Base-by-base conservation (phyloP, 1,139 yeast species). In the Kodamaea anthophila region DNA sequence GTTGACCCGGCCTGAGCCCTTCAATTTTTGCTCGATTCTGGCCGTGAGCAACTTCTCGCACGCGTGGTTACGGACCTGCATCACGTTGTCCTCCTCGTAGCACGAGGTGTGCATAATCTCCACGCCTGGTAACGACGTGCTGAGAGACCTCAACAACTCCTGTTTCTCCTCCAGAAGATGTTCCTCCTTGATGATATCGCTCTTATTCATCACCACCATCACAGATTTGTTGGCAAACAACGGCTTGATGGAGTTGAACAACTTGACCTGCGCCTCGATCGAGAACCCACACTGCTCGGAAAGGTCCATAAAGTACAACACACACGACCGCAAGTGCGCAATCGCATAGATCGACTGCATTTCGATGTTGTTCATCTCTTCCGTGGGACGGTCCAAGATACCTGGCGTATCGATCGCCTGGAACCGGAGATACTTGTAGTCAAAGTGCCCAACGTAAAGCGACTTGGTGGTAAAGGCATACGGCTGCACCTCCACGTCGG, bases 341-440 rank as follows among this genome's bases (percentile, higher is more conserved):
- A 91, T 86, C 38, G 98, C 98, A 53, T 93, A 91, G 52, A 91
- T 88, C 34, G 95, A 82, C 67, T 91, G 99, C 98, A 91, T 91
- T 69, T 91, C 99, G 58, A 91, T 93, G 63, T 93, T 91, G 68
- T 88, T 93, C 99, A 91, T 93, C 58, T 91, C 97, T 60, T 91
- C 99, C 28, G 97, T 87, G 38, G 98, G 98, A 60, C 97, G 81
- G 61, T 91, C 99, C 55, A 91, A 70, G 51, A 91, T 88, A 69
- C 99, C 99, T 16, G 99, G 99, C 19, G 99, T 91, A 60, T 91
- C 99, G 53, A 91, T 91, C 34, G 97, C 98, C 66, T 91, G 99
- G 70, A 91, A 91, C 53, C 99, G 73, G 53, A 91, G 70, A 60
- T 91, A 93, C 65, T 91, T 91, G 69, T 91, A 91, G 62, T 91